Percentiles rank a stretch among this genome's conserved stretches.
These are phyloP conservation scores for Rosellinia necatrix DNA, from an alignment of 2,329 filamentous ascomycete genomes.

Conservation along the genomic window DNA sequence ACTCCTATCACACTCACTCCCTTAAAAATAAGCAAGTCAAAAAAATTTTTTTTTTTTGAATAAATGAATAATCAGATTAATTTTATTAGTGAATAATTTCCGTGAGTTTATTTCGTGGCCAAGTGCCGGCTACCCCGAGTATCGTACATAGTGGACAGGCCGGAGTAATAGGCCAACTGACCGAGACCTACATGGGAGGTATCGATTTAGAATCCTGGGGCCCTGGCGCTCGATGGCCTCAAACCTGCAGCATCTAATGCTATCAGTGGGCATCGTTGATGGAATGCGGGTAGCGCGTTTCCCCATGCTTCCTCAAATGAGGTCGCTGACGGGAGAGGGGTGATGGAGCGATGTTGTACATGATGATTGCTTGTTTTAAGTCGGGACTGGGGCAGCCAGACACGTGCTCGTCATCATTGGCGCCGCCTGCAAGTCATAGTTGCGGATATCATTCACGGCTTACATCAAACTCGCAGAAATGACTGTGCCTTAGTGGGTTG, in stretches of 20 bases:
- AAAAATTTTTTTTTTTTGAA: no score
- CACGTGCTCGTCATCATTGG: conserved; percentile 17
- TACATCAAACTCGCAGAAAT: conserved; percentile 6
- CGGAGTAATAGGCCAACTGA: conserved; percentile 6
- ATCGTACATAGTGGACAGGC: conserved; percentile 6
- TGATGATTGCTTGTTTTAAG: conserved; percentile 2
- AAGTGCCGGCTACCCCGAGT: background rate
- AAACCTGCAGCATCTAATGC: conserved; percentile 4
- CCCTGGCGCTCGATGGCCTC: background rate
- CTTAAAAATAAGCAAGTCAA: no score
- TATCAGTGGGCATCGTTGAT: background rate
- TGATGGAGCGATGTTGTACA: background rate
- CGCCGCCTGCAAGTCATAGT: conserved; percentile 20
- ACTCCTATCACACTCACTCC: no score
- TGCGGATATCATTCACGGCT: conserved; percentile 14
- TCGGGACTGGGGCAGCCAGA: conserved; percentile 1
- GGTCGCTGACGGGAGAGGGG: conserved; percentile 17
- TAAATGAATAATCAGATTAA: no score
- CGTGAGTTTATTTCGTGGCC: background rate
- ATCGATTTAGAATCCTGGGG: background rate
- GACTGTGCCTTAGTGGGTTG: conserved; percentile 10
- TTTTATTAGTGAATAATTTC: background rate
- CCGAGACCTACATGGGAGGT: conserved; percentile 17
- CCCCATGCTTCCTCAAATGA: background rate
- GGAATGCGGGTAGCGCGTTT: background rate